Base-by-base conservation (phyloP, 768 basidiomycete species). In the Boletellus ananas region DNA sequence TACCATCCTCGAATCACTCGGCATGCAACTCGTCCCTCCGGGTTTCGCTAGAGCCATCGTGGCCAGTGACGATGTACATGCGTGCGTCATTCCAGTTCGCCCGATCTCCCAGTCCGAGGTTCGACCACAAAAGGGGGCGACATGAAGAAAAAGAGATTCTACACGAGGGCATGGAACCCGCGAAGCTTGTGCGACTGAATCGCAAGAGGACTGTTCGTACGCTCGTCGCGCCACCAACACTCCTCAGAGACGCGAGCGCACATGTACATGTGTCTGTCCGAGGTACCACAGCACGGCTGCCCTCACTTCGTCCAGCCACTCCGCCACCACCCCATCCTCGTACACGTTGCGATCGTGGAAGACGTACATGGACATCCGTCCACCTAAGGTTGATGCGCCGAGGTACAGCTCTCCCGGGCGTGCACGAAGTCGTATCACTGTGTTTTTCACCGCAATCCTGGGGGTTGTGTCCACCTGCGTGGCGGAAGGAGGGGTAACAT, bases 21-120 rank as follows among this genome's bases (percentile, higher is more conserved):
- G 86, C 23, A 61, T 76, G 1, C 89, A 89, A 49, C 71, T 80
- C 33, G 89, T 93, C 16, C 89, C 90, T 0, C 84, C 86, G 1
- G 83, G 83, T 45, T 90, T 91, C 62, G n/a, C n/a, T n/a, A n/a
- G n/a, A n/a, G n/a, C n/a, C n/a, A n/a, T n/a, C n/a, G n/a, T n/a
- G n/a, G n/a, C n/a, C n/a, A n/a, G n/a, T n/a, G n/a, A n/a, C n/a
- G n/a, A n/a, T n/a, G n/a, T n/a, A n/a, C n/a, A n/a, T n/a, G n/a
- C n/a, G n/a, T n/a, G n/a, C n/a, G n/a, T n/a, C n/a, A n/a, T n/a
- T n/a, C n/a, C n/a, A n/a, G n/a, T n/a, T n/a, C n/a, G n/a, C n/a
- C n/a, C n/a, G n/a, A n/a, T n/a, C n/a, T n/a, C n/a, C n/a, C n/a
- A n/a, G n/a, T n/a, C n/a, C n/a, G n/a, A n/a, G n/a, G n/a, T n/a